Evolutionary conservation across 768 basidiomycete genomes (phyloP), one percentile per base, ranked within the genome.

Genomic region (Agaricus subrufescens): DNA sequence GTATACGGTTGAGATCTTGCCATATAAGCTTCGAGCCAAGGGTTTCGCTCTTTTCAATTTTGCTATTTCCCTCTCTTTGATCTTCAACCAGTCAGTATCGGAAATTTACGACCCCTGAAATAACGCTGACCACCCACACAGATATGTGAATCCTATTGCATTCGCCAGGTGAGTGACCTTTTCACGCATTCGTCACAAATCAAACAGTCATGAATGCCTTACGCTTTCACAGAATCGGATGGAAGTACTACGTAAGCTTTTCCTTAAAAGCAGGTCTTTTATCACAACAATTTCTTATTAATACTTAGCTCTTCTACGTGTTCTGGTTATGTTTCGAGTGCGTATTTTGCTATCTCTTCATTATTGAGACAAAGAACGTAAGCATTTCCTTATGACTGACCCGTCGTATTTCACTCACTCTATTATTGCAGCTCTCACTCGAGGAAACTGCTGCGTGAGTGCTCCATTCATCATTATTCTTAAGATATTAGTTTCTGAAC

Each of bases 31-130:
- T 55, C 85, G 88, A 60, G 86, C 87, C 48, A 87, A 87, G 69
- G 86, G 86, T 38, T 80, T 85, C 68, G 82, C 76, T 58, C 58
- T 87, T 31, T 83, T 87, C 72, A 83, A 76, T 65, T 83, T 87
- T 65, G 67, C 75, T 45, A 75, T 85, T 60, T 85, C 84, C 11
- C 59, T 81, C 55, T 74, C 86, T 11, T 75, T 89, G 54, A 83
- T 89, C 65, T 85, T 90, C 65, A 87, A 87, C 63, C 85, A 87
- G 67, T 67, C n/a, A 57, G 65, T 51, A n/a, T 12, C 12, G 25
- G 19, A 27, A 19, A 3, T n/a, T 31, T 26, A 45, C 3, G 31
- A n/a, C 26, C 23, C 7, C 38, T 40, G 4, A 26, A 15, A 25
- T 44, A 14, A 23, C 54, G 25, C 19, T 12, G 34, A 37, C 40